These are phyloP conservation scores for Chrysosporium keratinophilum DNA, from an alignment of 2,329 filamentous ascomycete genomes.

Conservation along the genomic window DNA sequence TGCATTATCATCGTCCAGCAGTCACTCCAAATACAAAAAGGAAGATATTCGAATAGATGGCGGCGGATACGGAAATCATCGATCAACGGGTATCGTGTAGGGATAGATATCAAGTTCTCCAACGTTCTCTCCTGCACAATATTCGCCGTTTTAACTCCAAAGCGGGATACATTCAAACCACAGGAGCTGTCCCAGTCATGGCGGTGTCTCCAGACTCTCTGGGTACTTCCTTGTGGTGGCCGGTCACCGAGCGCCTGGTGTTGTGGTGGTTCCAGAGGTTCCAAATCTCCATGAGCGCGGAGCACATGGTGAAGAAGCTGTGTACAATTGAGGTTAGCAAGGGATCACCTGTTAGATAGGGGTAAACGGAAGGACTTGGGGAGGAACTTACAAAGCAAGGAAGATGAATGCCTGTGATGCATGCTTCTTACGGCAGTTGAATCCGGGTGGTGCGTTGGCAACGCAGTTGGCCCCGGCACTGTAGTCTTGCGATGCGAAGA, in stretches of 20 bases:
- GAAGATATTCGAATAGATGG: no score
- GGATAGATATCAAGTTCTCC: no score
- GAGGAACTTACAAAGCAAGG: slow-evolving; percentile 34
- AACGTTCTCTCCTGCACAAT: no score
- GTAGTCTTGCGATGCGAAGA: slow-evolving; percentile 41
- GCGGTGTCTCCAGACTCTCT: slow-evolving; percentile 13
- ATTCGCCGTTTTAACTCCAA: no score
- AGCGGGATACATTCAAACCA: neutral
- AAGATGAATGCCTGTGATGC: slow-evolving; percentile 38
- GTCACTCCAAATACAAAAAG: no score
- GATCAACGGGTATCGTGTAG: no score
- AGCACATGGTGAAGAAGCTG: slow-evolving; percentile 36
- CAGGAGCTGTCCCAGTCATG: slow-evolving; percentile 4
- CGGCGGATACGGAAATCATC: no score
- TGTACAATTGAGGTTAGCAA: neutral
- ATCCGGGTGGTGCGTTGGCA: slow-evolving; percentile 25
- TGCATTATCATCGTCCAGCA: no score
- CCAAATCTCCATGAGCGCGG: slow-evolving; percentile 30
- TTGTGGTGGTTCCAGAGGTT: slow-evolving; percentile 28
- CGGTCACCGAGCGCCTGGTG: slow-evolving; percentile 6
- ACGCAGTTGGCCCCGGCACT: slow-evolving; percentile 25
- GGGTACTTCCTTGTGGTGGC: slow-evolving; percentile 13
- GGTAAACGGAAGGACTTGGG: neutral
- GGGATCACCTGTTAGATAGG: neutral
- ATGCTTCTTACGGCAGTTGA: slow-evolving; percentile 31